These are phyloP conservation scores for Patellifolia procumbens DNA, from an alignment of 179 eudicot species.

Conservation along the genomic window DNA sequence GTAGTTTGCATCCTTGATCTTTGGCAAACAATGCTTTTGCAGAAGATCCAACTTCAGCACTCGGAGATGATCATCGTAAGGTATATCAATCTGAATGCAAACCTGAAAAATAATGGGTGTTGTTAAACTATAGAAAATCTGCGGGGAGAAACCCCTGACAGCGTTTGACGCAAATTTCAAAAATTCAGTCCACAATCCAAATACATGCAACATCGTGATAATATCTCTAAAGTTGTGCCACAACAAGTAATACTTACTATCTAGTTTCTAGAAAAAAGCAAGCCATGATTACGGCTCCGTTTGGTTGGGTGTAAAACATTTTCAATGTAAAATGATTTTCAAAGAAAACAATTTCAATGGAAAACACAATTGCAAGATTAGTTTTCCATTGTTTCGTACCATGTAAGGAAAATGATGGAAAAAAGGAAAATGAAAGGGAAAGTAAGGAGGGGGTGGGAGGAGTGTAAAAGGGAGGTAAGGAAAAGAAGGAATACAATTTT, in stretches of 20 bases:
- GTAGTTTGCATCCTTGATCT: conserved; percentile 50
- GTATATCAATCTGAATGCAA: conserved; percentile 50
- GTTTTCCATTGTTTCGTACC: no score
- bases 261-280: background rate
- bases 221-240: background rate
- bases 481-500: no score
- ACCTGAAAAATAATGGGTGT: conserved; percentile 42
- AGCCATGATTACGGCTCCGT: background rate
- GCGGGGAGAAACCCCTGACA: background rate
- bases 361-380: no score
- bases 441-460: no score
- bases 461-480: no score
- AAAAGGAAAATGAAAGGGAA: no score
- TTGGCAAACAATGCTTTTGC: conserved; percentile 42
- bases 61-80: conserved; percentile 54
- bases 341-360: no score
- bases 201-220: background rate
- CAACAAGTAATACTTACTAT: background rate
- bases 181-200: background rate
- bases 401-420: no score
- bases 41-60: conserved; percentile 65
- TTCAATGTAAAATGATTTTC: no score
- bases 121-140: background rate
- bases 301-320: no score
- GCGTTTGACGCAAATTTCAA: background rate